Evolutionary conservation across 345 rosid genomes (phyloP), one percentile per base, ranked within the genome.

Genomic region (Microcos paniculata): DNA sequence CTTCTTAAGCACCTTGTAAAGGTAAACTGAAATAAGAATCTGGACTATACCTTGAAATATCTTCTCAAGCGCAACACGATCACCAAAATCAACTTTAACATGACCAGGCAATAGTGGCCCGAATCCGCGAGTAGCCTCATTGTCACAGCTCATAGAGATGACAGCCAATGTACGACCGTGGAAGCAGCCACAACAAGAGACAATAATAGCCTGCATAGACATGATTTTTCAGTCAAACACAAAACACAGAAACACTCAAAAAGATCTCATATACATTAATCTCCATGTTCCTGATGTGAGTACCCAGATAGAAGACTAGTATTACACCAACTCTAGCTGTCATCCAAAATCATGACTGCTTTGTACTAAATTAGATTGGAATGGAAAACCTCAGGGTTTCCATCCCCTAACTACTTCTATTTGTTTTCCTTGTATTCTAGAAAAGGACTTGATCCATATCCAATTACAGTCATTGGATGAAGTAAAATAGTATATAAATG

Each of bases 71-170:
- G 92, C 84, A 77, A 45, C 79, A 13, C 52, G 77, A 52, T 96
- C 98, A 75, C 99, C 99, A 82, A 91, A 93, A 88, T 92, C 98
- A 86, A 96, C 99, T 83, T 96, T 96, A 62, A 90, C 81, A 78
- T 93, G 92, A 72, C 99, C 99, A 0, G 96, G 91, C 83, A 96
- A 81, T 83, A 92, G 81, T 70, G 99, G 99, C 28, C 97, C 98
- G 65, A 96, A 96, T 51, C 97, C 99, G 55, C 89, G 89, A 40
- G 96, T 93, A 72, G 99, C 97, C 70, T 96, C 97, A 76, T 90
- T 91, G 91, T 96, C 99, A 85, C 99, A 96, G 80, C 99, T 96
- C 99, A 96, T 93, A 74, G 99, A 96, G 72, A 96, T 88, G 77
- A 82, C 92, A 67, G 90, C 99, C 77, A 96, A 75, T 23, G 99